Conservation (phyloP, 176 grass and related monocot species). For the Ananas comosus region DNA sequence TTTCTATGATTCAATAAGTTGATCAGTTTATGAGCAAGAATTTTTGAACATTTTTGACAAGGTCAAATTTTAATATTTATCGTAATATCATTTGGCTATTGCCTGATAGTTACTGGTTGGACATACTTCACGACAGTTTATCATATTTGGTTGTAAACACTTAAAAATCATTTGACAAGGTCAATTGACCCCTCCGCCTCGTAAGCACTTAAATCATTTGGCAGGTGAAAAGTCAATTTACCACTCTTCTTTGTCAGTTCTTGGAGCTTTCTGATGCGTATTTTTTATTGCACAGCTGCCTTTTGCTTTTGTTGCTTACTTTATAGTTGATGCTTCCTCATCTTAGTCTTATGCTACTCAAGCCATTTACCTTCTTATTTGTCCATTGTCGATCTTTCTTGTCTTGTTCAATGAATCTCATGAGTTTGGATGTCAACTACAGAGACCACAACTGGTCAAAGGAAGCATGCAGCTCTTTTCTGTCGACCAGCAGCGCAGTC, state of each 20-base stretch:
- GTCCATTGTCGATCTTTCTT: neutral
- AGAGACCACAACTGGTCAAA: constrained; percentile 94
- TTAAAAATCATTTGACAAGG: no score
- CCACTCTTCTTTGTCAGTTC: neutral
- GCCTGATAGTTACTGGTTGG: no score
- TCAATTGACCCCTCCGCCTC: no score
- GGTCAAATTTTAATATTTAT: no score
- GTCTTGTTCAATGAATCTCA: neutral
- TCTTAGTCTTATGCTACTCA: neutral
- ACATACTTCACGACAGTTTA: no score
- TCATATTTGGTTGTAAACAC: no score
- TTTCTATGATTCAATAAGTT: no score
- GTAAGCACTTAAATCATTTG: no score
- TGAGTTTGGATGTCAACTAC: constrained; percentile 14
- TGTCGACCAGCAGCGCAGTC: constrained; percentile 93
- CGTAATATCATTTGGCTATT: no score
- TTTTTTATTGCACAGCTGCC: neutral
- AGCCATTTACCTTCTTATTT: neutral
- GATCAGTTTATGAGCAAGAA: no score
- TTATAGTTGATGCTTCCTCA: neutral
- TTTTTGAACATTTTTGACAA: no score
- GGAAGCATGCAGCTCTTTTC: constrained; percentile 99
- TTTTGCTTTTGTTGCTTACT: neutral
- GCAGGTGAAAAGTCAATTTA: neutral
- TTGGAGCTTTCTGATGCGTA: neutral